Conservation (phyloP, 371 early-diverging fungal genomes). For the Mortierella sp. region DNA sequence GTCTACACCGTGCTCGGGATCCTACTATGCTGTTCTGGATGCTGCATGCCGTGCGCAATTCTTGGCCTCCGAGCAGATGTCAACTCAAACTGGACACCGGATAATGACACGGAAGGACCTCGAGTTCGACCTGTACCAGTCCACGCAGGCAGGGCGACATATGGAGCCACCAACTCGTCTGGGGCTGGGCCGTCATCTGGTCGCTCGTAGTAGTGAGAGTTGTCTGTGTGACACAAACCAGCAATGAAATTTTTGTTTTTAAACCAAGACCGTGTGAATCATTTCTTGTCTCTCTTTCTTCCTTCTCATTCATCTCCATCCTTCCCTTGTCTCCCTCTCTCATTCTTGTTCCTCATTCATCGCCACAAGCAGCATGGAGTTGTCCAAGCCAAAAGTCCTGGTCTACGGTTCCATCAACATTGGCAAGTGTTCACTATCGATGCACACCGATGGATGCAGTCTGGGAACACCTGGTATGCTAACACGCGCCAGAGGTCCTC, state of each 20-base stretch:
- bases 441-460: too few species aligned
- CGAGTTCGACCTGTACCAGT: slow-evolving; percentile 26
- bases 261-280: too few species aligned
- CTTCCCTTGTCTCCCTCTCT: background rate
- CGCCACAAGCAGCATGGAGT: slow-evolving; percentile 13
- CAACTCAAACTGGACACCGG: background rate
- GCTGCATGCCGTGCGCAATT: slow-evolving; percentile 76
- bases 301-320: background rate
- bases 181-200: too few species aligned
- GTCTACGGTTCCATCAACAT: slow-evolving; percentile 90
- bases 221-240: background rate
- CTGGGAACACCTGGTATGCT: too few species aligned
- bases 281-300: too few species aligned
- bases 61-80: slow-evolving; percentile 13
- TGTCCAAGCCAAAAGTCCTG: slow-evolving; percentile 63
- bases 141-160: background rate
- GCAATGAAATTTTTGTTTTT: too few species aligned
- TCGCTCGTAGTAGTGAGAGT: too few species aligned
- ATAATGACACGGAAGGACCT: slow-evolving; percentile 10
- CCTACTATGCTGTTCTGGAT: slow-evolving; percentile 76
- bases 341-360: background rate
- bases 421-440: slow-evolving; percentile 71
- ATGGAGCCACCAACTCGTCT: too few species aligned
- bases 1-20: slow-evolving; percentile 80
- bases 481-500: too few species aligned